Evolutionary conservation across 805 yeast species (phyloP).

Genomic region (Lachancea mirantina): DNA sequence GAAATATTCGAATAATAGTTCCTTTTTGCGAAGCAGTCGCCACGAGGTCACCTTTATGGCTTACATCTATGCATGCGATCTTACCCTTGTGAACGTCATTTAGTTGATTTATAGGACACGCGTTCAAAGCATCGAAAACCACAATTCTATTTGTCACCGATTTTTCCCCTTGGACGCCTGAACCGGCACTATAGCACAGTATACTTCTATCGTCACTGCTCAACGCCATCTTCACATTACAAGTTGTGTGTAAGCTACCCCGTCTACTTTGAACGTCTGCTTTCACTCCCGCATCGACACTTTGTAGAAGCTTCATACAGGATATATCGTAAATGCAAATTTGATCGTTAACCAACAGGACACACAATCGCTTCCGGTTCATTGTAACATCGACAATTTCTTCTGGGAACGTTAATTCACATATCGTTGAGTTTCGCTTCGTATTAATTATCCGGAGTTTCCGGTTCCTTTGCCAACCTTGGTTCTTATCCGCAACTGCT

Average conservation of each 20-base stretch:
- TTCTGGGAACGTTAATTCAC: conserved; percentile 84
- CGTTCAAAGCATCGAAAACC: conserved; percentile 65
- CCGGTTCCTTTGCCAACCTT: conserved; percentile 52
- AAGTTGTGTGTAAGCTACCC: conserved; percentile 10
- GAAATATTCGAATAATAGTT: conserved; percentile 58
- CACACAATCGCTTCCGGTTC: conserved; percentile 76
- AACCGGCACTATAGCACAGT: conserved; percentile 26
- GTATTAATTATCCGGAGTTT: conserved; percentile 63
- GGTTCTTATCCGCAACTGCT: conserved; percentile 72
- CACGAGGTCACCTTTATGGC: conserved; percentile 49
- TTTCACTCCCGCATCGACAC: conserved; percentile 44
- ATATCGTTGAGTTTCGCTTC: conserved; percentile 62
- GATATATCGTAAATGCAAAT: conserved; percentile 84
- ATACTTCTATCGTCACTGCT: conserved; percentile 29
- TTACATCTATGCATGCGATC: conserved; percentile 35
- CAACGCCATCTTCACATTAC: conserved; percentile 16
- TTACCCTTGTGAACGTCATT: conserved; percentile 28
- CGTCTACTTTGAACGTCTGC: too few species aligned
- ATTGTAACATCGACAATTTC: conserved; percentile 63
- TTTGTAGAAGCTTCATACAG: conserved; percentile 75
- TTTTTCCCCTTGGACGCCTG: conserved; percentile 15
- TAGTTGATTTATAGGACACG: conserved; percentile 58
- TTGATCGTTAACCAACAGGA: conserved; percentile 64
- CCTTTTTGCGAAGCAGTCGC: conserved; percentile 70
- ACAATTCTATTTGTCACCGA: conserved; percentile 45